Evolutionary conservation across 768 basidiomycete species (phyloP).

Genomic region (Clitopilus passeckerianus): DNA sequence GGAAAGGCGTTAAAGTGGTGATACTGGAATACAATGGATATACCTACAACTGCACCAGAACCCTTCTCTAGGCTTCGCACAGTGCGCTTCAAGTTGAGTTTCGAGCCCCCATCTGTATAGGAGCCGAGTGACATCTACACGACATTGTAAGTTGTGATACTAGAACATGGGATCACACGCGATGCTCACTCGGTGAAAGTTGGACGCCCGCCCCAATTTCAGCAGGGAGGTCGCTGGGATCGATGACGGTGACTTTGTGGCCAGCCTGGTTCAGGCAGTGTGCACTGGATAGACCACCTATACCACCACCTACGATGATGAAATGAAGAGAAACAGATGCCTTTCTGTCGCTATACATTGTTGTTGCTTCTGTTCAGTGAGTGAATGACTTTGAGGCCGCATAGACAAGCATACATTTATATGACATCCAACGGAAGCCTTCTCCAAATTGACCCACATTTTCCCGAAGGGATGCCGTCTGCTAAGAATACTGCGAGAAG

Average conservation of each 20-base stretch:
- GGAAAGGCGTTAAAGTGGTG: background rate
- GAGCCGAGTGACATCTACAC: background rate
- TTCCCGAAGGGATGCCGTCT: too few species aligned
- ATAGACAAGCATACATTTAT: too few species aligned
- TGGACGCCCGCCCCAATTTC: background rate
- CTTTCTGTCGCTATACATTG: background rate
- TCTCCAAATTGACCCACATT: too few species aligned
- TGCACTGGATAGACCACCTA: conserved; percentile 26
- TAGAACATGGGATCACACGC: background rate
- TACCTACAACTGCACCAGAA: background rate
- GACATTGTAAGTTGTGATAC: background rate
- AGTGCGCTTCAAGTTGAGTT: background rate
- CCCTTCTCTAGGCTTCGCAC: background rate
- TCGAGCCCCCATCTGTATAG: background rate
- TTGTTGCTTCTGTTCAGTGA: background rate
- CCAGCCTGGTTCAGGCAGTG: conserved; percentile 2
- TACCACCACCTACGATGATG: conserved; percentile 28
- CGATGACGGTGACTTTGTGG: background rate
- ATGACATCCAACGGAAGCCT: too few species aligned
- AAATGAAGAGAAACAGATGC: conserved; percentile 17
- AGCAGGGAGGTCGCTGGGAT: background rate
- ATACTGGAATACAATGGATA: background rate
- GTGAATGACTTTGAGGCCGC: too few species aligned
- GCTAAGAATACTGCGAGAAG: too few species aligned
- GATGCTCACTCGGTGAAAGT: background rate